Percentiles rank a stretch among this genome's conserved stretches.
These are phyloP conservation scores for Camellia oleifera DNA, from an alignment of 179 eudicot species.

Conservation along the genomic window DNA sequence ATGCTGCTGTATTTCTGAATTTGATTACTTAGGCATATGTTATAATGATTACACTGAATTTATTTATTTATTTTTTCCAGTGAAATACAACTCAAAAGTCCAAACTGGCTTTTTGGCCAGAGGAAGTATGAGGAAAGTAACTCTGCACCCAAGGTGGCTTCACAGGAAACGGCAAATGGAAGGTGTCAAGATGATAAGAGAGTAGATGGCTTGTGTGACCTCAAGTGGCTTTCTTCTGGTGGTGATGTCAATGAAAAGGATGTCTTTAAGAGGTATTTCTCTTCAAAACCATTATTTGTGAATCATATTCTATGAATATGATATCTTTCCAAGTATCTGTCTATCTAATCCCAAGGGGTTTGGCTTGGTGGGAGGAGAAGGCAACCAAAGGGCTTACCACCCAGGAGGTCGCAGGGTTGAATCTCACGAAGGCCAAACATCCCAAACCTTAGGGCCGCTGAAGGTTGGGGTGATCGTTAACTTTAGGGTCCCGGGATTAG, in stretches of 20 bases:
- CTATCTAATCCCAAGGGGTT: too few relatives aligned
- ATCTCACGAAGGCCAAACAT: too few relatives aligned
- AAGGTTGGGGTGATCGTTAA: too few relatives aligned
- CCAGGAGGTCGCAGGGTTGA: too few relatives aligned
- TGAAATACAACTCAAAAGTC: slow-evolving; percentile 95
- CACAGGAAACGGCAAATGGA: slow-evolving; percentile 37
- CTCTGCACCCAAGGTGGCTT: slow-evolving; percentile 39
- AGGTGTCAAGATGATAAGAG: slow-evolving; percentile 34
- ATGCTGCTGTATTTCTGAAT: not conserved
- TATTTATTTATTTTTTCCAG: slow-evolving; percentile 33
- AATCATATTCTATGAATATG: too few relatives aligned
- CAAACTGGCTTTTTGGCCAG: slow-evolving; percentile 96
- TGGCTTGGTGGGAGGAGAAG: too few relatives aligned
- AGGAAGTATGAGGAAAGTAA: slow-evolving; percentile 65
- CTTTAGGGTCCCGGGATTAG: too few relatives aligned
- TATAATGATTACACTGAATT: not conserved
- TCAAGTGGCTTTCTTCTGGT: slow-evolving; percentile 52
- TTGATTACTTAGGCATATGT: not conserved
- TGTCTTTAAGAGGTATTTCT: slow-evolving; percentile 60
- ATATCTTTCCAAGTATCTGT: too few relatives aligned
- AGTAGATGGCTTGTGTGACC: slow-evolving; percentile 43
- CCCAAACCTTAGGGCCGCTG: too few relatives aligned
- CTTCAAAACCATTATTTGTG: not conserved
- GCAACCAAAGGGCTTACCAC: too few relatives aligned
- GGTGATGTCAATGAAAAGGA: slow-evolving; percentile 60